These are phyloP conservation scores for Cytidiella melzeri DNA, from an alignment of 768 basidiomycete species.

Conservation along the genomic window DNA sequence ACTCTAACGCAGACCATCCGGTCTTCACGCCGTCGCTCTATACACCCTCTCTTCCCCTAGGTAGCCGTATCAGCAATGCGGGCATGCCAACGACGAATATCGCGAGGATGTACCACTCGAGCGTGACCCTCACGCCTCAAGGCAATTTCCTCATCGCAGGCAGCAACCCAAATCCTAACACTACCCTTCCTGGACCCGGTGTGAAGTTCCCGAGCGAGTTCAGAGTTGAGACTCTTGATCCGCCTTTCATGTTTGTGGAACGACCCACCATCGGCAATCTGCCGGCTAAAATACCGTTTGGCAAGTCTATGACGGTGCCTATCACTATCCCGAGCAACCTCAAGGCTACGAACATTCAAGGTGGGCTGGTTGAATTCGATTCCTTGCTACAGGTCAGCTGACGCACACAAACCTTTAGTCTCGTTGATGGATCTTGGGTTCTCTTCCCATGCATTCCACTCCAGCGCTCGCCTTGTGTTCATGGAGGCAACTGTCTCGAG, in stretches of 20 bases:
- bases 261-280: constrained; percentile 23
- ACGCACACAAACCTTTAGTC: too few relatives aligned
- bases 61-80: constrained; percentile 41
- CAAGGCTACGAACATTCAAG: constrained; percentile 10
- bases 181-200: constrained; percentile 10
- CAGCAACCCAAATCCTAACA: constrained; percentile 41
- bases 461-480: constrained; percentile 29
- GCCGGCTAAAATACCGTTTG: constrained; percentile 27
- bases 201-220: constrained; percentile 23
- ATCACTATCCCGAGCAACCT: constrained; percentile 26
- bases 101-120: constrained; percentile 58
- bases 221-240: constrained; percentile 28
- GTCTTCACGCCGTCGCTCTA: constrained; percentile 40
- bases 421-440: constrained; percentile 32
- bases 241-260: constrained; percentile 26
- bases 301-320: constrained; percentile 27
- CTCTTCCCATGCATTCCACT: constrained; percentile 32
- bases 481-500: constrained; percentile 25
- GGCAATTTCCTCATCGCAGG: constrained; percentile 43
- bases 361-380: constrained; percentile 8
- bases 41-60: constrained; percentile 36
- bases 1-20: constrained; percentile 27
- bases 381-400: neutral
- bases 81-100: constrained; percentile 38
- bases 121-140: constrained; percentile 48